A percentile compares a stretch with the other conserved stretches of the same genome.
Conservation (phyloP, 1,139 yeast genomes). For the Blastobotrys indianensis region DNA sequence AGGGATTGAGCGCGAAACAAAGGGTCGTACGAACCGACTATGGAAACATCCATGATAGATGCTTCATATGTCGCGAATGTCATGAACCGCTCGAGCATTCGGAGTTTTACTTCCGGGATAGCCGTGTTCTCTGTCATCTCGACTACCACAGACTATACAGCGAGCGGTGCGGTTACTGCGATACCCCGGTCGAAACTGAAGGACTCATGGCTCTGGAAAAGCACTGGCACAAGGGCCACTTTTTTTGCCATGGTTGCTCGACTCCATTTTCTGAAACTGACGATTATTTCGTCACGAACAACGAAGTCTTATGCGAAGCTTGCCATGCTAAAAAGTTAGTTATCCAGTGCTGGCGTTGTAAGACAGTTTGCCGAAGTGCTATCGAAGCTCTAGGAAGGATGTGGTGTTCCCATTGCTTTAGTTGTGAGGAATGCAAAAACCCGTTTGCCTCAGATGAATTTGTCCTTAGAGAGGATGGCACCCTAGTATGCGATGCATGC, state of each 20-base stretch:
- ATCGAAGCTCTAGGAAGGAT: slow-evolving; percentile 32
- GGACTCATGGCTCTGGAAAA: slow-evolving; percentile 31
- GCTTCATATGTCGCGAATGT: slow-evolving; percentile 32
- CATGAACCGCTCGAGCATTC: slow-evolving; percentile 29
- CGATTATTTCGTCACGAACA: slow-evolving; percentile 26
- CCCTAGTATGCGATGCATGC: slow-evolving; percentile 30
- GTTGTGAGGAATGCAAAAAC: slow-evolving; percentile 31
- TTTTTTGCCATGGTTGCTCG: slow-evolving; percentile 33
- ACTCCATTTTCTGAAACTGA: slow-evolving; percentile 22
- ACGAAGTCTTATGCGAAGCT: slow-evolving; percentile 26
- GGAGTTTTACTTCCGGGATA: slow-evolving; percentile 27
- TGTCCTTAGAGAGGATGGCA: slow-evolving; percentile 32
- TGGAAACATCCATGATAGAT: slow-evolving; percentile 27
- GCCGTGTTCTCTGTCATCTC: slow-evolving; percentile 30
- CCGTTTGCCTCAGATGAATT: slow-evolving; percentile 30
- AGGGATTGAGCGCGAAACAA: slow-evolving; percentile 20
- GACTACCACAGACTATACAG: slow-evolving; percentile 34
- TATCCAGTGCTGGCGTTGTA: slow-evolving; percentile 34
- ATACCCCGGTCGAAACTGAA: slow-evolving; percentile 31
- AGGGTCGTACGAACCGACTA: slow-evolving; percentile 25
- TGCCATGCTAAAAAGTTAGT: slow-evolving; percentile 29
- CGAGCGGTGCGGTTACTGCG: slow-evolving; percentile 31
- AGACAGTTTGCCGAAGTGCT: slow-evolving; percentile 20
- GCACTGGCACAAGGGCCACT: slow-evolving; percentile 33
- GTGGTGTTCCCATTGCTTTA: slow-evolving; percentile 33